Percentiles rank a stretch among this genome's conserved stretches.
These are phyloP conservation scores for Solanum lycopersicoides DNA, from an alignment of 257 asterid species.

Conservation along the genomic window DNA sequence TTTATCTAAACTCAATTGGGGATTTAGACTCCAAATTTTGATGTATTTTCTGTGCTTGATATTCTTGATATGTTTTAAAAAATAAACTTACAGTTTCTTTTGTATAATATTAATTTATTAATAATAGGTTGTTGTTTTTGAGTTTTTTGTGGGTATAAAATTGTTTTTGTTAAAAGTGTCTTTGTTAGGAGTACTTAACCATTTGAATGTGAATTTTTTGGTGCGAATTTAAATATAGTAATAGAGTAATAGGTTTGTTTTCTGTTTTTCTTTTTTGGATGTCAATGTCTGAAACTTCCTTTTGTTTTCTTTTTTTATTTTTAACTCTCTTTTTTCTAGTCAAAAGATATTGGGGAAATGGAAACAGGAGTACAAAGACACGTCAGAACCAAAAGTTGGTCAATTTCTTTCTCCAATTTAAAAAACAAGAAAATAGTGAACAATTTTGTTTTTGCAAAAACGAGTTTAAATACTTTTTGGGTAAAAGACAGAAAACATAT, in stretches of 20 bases:
- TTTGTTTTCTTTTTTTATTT: background rate
- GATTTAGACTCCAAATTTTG: background rate
- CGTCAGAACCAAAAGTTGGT: background rate
- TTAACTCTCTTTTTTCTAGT: background rate
- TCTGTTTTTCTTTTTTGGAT: background rate
- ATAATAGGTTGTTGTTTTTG: background rate
- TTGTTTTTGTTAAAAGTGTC: no score
- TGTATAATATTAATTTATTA: background rate
- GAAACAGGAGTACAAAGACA: background rate
- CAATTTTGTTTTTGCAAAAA: background rate
- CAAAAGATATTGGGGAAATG: background rate
- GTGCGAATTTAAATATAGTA: no score
- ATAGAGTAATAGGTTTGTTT: no score
- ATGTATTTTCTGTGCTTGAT: background rate
- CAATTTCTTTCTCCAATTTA: background rate
- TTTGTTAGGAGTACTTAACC: no score
- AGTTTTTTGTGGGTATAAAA: fast-evolving
- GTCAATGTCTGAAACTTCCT: background rate
- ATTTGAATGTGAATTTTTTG: no score
- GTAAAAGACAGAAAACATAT: no score
- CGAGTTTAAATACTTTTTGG: background rate
- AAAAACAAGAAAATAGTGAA: background rate
- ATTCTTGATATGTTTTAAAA: background rate
- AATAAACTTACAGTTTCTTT: background rate
- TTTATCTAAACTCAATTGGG: background rate